Conservation (phyloP, 768 basidiomycete species). For the Mycena crocata region DNA sequence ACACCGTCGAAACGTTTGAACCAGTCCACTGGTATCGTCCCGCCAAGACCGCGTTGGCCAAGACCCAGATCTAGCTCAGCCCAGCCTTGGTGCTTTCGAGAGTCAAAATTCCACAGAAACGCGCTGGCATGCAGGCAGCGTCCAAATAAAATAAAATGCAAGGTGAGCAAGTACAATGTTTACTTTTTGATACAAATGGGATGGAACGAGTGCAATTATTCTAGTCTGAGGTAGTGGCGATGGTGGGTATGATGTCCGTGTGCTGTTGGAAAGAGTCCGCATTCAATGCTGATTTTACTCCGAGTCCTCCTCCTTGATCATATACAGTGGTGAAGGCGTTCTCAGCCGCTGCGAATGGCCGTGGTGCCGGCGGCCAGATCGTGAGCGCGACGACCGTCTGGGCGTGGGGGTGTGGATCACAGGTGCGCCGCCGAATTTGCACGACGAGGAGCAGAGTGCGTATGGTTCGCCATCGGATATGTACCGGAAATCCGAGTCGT, state of each 20-base stretch:
- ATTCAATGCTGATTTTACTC: too few species aligned
- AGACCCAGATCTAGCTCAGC: not conserved
- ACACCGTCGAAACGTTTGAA: not conserved
- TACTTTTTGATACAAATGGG: too few species aligned
- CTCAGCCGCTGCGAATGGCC: conserved; percentile 12
- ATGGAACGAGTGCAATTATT: too few species aligned
- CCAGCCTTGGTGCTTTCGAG: too few species aligned
- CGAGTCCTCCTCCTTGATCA: conserved; percentile 34
- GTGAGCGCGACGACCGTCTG: conserved; percentile 26
- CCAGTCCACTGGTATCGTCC: not conserved
- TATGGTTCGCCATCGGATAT: conserved; percentile 15
- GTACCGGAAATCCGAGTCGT: conserved; percentile 15
- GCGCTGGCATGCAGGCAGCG: too few species aligned
- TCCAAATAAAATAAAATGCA: too few species aligned
- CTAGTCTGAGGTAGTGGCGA: too few species aligned
- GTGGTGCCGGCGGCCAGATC: conserved; percentile 28
- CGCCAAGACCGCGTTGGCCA: not conserved
- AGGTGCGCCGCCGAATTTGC: conserved; percentile 17
- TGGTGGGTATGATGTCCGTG: too few species aligned
- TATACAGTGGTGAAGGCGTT: conserved; percentile 32
- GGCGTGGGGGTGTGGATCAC: conserved; percentile 30
- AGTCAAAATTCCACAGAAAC: too few species aligned
- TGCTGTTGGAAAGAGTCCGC: too few species aligned
- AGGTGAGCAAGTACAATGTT: too few species aligned
- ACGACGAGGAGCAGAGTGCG: conserved; percentile 20